phyloP scores from a whole-genome alignment of 2,329 filamentous ascomycete genomes.

The Pseudopyricularia javanii region DNA sequence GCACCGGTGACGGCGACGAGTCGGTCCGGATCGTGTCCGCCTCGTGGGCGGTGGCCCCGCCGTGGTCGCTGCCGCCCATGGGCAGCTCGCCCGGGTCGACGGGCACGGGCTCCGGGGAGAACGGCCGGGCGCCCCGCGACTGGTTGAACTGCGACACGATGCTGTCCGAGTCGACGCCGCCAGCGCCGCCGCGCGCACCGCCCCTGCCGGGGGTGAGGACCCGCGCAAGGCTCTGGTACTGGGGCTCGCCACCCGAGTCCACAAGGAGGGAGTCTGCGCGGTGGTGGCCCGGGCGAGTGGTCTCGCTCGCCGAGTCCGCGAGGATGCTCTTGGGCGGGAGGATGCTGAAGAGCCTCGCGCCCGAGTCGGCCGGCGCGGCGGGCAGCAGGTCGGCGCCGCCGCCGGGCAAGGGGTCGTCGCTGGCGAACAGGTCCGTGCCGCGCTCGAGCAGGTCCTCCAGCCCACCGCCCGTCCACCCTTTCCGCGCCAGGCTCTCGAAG shows the following conservation, averaged over 20 bases:
- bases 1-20: background rate
- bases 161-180: slow-evolving; percentile 31
- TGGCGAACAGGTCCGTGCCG: slow-evolving; percentile 40
- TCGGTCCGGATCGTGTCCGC: background rate
- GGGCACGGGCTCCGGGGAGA: slow-evolving; percentile 40
- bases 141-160: slow-evolving; percentile 32
- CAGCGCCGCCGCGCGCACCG: slow-evolving; percentile 9
- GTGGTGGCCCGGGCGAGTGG: slow-evolving; percentile 20
- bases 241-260: slow-evolving; percentile 28
- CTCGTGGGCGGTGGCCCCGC: background rate
- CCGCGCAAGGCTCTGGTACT: slow-evolving; percentile 45
- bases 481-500: slow-evolving; percentile 52
- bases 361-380: slow-evolving; percentile 5
- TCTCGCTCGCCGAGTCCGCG: slow-evolving; percentile 31
- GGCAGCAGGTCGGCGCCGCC: slow-evolving; percentile 4
- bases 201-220: slow-evolving; percentile 17
- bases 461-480: slow-evolving; percentile 56
- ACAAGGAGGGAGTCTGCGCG: slow-evolving; percentile 43
- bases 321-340: slow-evolving; percentile 52
- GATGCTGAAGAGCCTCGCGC: slow-evolving; percentile 49
- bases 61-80: background rate
- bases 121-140: slow-evolving; percentile 37
- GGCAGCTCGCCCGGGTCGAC: slow-evolving; percentile 18
- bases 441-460: slow-evolving; percentile 54
- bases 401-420: slow-evolving; percentile 8